phyloP scores from a whole-genome alignment of 768 basidiomycete genomes.

The Postia placenta region DNA sequence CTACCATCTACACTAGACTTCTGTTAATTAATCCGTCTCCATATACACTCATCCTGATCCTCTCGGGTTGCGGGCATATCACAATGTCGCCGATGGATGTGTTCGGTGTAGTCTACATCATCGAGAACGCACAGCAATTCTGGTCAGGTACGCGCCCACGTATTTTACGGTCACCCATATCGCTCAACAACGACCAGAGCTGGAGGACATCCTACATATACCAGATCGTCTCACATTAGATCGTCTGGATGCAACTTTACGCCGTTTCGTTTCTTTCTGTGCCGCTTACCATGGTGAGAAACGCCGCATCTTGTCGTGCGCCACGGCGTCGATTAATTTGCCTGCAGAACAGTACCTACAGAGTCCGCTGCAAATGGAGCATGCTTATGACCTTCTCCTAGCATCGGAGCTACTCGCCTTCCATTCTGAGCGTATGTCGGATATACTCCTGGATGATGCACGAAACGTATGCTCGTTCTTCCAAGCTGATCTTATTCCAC shows the following conservation, averaged over 20 bases:
- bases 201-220: slow-evolving; percentile 75
- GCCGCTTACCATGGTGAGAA: slow-evolving; percentile 80
- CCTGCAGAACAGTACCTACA: slow-evolving; percentile 72
- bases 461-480: slow-evolving; percentile 48
- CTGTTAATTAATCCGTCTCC: no score
- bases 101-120: slow-evolving; percentile 75
- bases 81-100: slow-evolving; percentile 28
- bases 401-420: slow-evolving; percentile 85
- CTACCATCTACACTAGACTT: no score
- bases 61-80: no score
- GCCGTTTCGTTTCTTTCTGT: slow-evolving; percentile 72
- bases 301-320: slow-evolving; percentile 1
- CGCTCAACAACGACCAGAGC: slow-evolving; percentile 65
- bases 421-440: slow-evolving; percentile 90
- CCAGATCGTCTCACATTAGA: slow-evolving; percentile 62
- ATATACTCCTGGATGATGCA: slow-evolving; percentile 65
- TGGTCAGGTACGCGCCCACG: slow-evolving; percentile 66
- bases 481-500: no score
- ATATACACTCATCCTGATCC: no score
- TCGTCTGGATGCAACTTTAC: slow-evolving; percentile 71
- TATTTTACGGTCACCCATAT: slow-evolving; percentile 3
- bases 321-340: not conserved
- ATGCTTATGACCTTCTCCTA: slow-evolving; percentile 72
- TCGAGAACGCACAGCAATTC: slow-evolving; percentile 82
- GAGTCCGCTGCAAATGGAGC: slow-evolving; percentile 75